Conservation (phyloP, 805 yeast species). For the Wickerhamomyces pijperi region DNA sequence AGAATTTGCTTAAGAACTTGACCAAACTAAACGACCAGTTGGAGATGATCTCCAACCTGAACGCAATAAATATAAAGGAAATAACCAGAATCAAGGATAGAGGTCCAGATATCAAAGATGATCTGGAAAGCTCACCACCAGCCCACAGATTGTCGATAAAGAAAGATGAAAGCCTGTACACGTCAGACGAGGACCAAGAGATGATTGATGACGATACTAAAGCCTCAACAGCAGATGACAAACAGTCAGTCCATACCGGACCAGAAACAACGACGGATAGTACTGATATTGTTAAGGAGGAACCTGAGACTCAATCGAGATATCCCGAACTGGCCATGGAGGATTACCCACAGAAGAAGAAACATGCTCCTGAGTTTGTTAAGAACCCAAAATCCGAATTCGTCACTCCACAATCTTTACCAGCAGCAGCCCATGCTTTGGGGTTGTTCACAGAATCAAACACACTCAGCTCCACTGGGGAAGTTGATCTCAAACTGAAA, state of each 20-base stretch:
- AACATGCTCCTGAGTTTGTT: slow-evolving; percentile 21
- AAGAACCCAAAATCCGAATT: slow-evolving; percentile 70
- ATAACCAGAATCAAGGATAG: slow-evolving; percentile 2
- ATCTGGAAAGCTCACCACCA: too few relatives aligned
- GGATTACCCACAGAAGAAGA: too few relatives aligned
- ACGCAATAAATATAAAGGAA: slow-evolving; percentile 12
- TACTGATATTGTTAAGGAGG: too few relatives aligned
- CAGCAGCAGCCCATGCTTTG: slow-evolving; percentile 50
- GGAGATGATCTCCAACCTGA: slow-evolving; percentile 20
- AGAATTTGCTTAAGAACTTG: slow-evolving; percentile 23
- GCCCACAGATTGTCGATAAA: too few relatives aligned
- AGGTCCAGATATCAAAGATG: not conserved
- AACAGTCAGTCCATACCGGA: too few relatives aligned
- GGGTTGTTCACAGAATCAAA: slow-evolving; percentile 53
- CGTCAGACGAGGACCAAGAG: too few relatives aligned
- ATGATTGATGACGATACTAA: too few relatives aligned
- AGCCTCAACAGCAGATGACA: too few relatives aligned
- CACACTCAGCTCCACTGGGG: slow-evolving; percentile 51
- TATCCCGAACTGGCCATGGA: too few relatives aligned
- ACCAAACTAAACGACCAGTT: slow-evolving; percentile 30
- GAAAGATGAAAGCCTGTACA: too few relatives aligned
- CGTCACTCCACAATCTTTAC: slow-evolving; percentile 58
- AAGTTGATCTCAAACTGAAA: slow-evolving; percentile 61
- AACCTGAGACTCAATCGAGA: too few relatives aligned
- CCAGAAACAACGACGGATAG: too few relatives aligned